A percentile compares a stretch with the other conserved stretches of the same genome.
These are phyloP conservation scores for Naegleria fowleri DNA, from an alignment of 208 protist species.

Conservation along the genomic window DNA sequence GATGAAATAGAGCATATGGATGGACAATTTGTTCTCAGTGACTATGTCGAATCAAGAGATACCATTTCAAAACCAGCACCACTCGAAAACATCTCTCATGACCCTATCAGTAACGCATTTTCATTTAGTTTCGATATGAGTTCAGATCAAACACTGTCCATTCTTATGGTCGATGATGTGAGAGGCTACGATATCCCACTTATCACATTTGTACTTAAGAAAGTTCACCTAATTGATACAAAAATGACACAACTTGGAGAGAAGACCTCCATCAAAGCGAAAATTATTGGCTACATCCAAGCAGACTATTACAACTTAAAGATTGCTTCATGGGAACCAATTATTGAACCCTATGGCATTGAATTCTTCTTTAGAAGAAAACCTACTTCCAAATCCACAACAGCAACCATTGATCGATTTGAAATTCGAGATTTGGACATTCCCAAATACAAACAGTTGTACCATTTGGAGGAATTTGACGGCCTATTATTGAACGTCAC, in stretches of 20 bases:
- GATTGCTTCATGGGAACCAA: conserved; percentile 22
- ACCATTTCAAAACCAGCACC: background rate
- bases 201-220: background rate
- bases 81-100: background rate
- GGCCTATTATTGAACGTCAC: background rate
- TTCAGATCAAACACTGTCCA: background rate
- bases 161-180: conserved; percentile 2
- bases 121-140: background rate
- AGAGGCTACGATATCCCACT: conserved; percentile 20
- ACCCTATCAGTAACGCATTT: background rate
- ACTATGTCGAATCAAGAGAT: background rate
- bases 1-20: background rate
- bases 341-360: background rate
- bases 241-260: background rate
- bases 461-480: background rate
- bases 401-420: background rate
- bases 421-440: background rate
- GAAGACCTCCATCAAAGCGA: background rate
- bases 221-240: background rate
- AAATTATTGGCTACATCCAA: background rate
- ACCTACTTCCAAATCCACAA: background rate
- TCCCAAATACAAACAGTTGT: background rate
- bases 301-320: conserved; percentile 23
- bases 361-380: background rate
- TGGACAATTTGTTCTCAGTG: background rate